phyloP scores from a whole-genome alignment of 331 rosid genomes.

The Quercus lobata region DNA sequence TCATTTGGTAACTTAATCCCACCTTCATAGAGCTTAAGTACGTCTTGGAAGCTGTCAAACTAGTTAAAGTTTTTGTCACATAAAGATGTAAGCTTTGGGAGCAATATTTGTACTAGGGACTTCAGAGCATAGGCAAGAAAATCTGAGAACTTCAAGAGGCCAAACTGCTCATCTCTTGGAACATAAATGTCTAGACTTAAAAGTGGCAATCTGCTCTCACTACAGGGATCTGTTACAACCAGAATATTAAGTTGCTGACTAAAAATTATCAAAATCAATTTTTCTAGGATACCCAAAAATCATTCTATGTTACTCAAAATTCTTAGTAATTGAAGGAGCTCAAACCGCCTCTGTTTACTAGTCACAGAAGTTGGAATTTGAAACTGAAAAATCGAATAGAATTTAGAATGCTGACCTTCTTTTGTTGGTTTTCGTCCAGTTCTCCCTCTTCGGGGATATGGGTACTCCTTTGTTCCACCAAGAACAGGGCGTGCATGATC shows the following conservation, averaged over 20 bases:
- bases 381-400: neutral
- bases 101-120: constrained; percentile 60
- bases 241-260: constrained; percentile 1
- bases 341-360: neutral
- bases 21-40: constrained; percentile 61
- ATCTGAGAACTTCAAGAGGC: constrained; percentile 70
- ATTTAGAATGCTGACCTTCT: constrained; percentile 32
- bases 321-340: neutral
- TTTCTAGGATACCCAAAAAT: neutral
- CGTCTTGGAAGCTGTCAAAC: constrained; percentile 73
- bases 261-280: neutral
- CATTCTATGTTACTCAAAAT: neutral
- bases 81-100: constrained; percentile 62
- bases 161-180: constrained; percentile 85
- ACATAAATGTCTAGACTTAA: constrained; percentile 66
- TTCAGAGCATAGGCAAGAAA: constrained; percentile 74
- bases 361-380: neutral
- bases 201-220: constrained; percentile 70
- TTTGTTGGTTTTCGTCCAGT: constrained; percentile 70
- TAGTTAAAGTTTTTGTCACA: constrained; percentile 83
- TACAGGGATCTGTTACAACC: constrained; percentile 51
- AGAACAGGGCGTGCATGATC: constrained; percentile 55
- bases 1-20: constrained; percentile 56
- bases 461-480: constrained; percentile 64
- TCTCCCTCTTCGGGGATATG: constrained; percentile 86